phyloP scores from a whole-genome alignment of 2,329 filamentous ascomycete genomes.

The Cordyceps farinosa region DNA sequence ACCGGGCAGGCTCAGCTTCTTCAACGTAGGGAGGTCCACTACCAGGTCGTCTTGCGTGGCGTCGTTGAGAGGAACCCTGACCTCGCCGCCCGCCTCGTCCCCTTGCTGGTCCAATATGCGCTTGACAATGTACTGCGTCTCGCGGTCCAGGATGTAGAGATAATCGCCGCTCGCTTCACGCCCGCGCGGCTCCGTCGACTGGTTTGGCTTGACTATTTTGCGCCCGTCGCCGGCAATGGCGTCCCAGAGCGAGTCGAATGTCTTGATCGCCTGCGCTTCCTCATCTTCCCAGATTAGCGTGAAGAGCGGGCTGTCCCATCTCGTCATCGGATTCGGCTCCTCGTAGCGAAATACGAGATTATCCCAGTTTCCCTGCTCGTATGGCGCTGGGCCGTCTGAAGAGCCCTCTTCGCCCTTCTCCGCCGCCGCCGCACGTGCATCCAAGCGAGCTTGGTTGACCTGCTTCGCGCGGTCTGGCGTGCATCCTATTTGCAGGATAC shows the following conservation, averaged over 20 bases:
- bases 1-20: slow-evolving; percentile 66
- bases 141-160: slow-evolving; percentile 73
- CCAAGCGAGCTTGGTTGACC: slow-evolving; percentile 60
- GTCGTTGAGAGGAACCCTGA: slow-evolving; percentile 43
- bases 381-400: slow-evolving; percentile 35
- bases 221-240: slow-evolving; percentile 60
- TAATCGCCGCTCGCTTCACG: slow-evolving; percentile 67
- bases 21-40: slow-evolving; percentile 60
- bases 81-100: slow-evolving; percentile 62
- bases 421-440: slow-evolving; percentile 24
- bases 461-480: slow-evolving; percentile 47
- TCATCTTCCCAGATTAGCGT: slow-evolving; percentile 74
- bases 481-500: slow-evolving; percentile 65
- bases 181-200: slow-evolving; percentile 64
- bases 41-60: slow-evolving; percentile 46
- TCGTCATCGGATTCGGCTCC: slow-evolving; percentile 78
- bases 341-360: slow-evolving; percentile 80
- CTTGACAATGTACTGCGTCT: slow-evolving; percentile 73
- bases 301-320: slow-evolving; percentile 83
- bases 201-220: slow-evolving; percentile 68
- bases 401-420: slow-evolving; percentile 23
- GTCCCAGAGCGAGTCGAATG: slow-evolving; percentile 71
- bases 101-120: slow-evolving; percentile 65
- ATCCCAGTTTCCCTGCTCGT: slow-evolving; percentile 63
- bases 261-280: slow-evolving; percentile 50